Conservation (phyloP, 768 basidiomycete genomes). For the Pleurotus sapidus region DNA sequence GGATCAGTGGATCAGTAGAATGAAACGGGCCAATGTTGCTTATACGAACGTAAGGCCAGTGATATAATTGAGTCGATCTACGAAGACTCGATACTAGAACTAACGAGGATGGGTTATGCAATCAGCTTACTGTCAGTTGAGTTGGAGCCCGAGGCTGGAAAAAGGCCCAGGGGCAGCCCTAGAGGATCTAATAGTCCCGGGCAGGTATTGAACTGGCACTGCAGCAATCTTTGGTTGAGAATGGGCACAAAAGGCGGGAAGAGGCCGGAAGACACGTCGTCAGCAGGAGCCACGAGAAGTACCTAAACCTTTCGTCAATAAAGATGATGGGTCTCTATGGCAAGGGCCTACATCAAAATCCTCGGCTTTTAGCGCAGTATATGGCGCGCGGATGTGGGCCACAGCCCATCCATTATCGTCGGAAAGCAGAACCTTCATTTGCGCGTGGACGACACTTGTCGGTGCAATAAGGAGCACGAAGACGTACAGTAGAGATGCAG, state of each 20-base stretch:
- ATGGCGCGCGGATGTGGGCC: constrained; percentile 38
- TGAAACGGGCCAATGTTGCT: neutral
- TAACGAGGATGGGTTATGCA: neutral
- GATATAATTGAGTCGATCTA: constrained; percentile 14
- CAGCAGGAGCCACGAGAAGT: neutral
- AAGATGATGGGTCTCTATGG: neutral
- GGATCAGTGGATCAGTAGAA: neutral
- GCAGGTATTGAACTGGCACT: constrained; percentile 7
- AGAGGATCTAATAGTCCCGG: neutral
- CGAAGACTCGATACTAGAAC: neutral
- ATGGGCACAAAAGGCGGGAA: neutral
- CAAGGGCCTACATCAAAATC: constrained; percentile 31
- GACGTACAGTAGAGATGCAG: too few relatives aligned
- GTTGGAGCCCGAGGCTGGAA: neutral
- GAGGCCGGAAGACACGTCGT: neutral
- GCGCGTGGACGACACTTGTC: neutral
- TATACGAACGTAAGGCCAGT: constrained; percentile 11
- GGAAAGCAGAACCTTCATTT: constrained; percentile 1
- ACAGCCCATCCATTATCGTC: constrained; percentile 30
- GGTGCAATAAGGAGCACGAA: too few relatives aligned
- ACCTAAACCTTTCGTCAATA: neutral
- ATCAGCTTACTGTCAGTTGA: constrained; percentile 2
- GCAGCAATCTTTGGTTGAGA: constrained; percentile 3
- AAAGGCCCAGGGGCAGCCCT: constrained; percentile 1
- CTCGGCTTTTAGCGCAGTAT: constrained; percentile 28